Conservation (phyloP, 1,139 yeast genomes). For the Geotrichum carabidarum region DNA sequence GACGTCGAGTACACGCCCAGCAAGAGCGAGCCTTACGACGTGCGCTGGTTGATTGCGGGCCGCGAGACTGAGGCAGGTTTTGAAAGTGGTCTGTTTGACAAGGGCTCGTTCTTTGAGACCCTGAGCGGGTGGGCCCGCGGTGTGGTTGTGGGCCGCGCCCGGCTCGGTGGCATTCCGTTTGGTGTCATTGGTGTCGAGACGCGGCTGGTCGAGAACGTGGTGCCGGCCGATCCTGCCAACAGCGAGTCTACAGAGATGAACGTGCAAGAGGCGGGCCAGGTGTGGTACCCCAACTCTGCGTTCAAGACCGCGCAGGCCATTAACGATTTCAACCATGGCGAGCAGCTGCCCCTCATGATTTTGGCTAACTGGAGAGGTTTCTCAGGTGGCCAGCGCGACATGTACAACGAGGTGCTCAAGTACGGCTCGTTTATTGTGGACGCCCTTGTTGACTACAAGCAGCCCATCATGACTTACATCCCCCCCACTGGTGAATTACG, state of each 20-base stretch:
- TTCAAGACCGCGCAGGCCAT: constrained; percentile 99
- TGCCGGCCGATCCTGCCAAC: constrained; percentile 98
- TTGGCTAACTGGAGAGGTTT: constrained; percentile 99
- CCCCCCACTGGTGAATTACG: constrained; percentile 98
- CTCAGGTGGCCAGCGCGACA: constrained; percentile 99
- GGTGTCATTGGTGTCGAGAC: constrained; percentile 98
- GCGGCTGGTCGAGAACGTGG: constrained; percentile 76
- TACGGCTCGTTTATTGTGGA: constrained; percentile 96
- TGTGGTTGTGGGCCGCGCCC: constrained; percentile 97
- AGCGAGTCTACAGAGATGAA: constrained; percentile 85
- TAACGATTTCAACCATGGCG: constrained; percentile 95
- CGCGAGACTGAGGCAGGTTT: constrained; percentile 63
- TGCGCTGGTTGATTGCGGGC: constrained; percentile 93
- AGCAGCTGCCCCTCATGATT: constrained; percentile 93
- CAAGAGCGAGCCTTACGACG: constrained; percentile 74
- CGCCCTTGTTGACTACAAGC: constrained; percentile 91
- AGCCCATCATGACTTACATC: constrained; percentile 92
- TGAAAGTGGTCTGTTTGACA: constrained; percentile 87
- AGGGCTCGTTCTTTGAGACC: constrained; percentile 93
- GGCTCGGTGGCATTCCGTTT: constrained; percentile 96
- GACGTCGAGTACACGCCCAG: constrained; percentile 77
- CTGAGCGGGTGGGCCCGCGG: constrained; percentile 98
- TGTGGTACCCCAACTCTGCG: constrained; percentile 99
- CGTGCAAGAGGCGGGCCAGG: constrained; percentile 97
- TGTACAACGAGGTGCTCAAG: constrained; percentile 96